Conservation (phyloP, 225 moss, liverwort and hornwort species). For the Antitrichia curtipendula region DNA sequence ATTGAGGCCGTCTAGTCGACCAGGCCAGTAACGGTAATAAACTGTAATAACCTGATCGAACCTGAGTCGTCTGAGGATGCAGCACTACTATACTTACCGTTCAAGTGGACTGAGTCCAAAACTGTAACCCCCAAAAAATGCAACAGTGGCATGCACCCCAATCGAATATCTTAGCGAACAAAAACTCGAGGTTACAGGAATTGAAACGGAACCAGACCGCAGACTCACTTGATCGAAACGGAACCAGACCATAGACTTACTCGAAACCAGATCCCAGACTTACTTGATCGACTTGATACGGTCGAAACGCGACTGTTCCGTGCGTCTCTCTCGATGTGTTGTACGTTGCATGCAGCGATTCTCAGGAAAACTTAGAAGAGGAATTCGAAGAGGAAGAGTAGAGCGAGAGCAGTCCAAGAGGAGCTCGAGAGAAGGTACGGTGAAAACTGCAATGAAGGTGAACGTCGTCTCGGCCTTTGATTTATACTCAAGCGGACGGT, state of each 20-base stretch:
- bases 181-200: not conserved
- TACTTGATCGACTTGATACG: not conserved
- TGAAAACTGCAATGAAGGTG: not conserved
- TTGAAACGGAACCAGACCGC: too few species aligned
- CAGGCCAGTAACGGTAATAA: not conserved
- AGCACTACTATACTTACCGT: not conserved
- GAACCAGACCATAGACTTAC: not conserved
- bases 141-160: not conserved
- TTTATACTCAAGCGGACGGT: not conserved
- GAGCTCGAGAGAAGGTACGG: not conserved
- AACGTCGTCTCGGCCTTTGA: too few species aligned
- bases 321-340: not conserved
- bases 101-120: too few species aligned
- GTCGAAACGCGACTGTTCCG: not conserved
- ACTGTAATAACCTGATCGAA: not conserved
- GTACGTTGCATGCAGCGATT: not conserved
- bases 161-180: not conserved
- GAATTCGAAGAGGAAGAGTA: not conserved
- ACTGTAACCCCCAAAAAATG: too few species aligned
- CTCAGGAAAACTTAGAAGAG: not conserved
- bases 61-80: not conserved
- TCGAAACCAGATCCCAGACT: not conserved
- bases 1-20: not conserved
- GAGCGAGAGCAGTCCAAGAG: not conserved
- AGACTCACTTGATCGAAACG: not conserved